Base-by-base conservation (phyloP, 2,329 filamentous ascomycete species). In the Lachnellula arida region DNA sequence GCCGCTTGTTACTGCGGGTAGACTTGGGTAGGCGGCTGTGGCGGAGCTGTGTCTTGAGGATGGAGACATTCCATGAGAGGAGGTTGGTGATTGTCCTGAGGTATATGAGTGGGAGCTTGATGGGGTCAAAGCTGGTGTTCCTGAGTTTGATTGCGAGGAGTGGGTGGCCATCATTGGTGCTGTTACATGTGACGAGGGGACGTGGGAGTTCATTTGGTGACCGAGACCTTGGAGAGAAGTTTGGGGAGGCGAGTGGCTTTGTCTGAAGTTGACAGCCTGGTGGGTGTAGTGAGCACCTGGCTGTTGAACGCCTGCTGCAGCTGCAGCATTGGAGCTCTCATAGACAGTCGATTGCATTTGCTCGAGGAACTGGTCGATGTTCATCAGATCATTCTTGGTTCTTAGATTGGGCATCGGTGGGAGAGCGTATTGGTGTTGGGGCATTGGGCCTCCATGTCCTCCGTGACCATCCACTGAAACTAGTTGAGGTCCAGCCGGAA, bases 341-440 rank as follows among this genome's bases (percentile, higher is more conserved):
- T 97, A 97, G 49, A 97, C 91, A 46, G 93, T 97, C 62, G 88
- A 86, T 74, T 97, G 92, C 80, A 97, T 93, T 74, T 97, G 91
- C 74, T 96, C 91, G 54, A 99, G 82, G 72, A 97, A 89, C 69
- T 91, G 88, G 72, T 97, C 94, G 68, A 97, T 92, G 71, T 96
- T 91, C 71, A 96, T 78, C 44, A 99, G 79, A 71, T 99, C 94
- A 71, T 85, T 91, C 81, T 97, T 96, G 49, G 92, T 97, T 68
- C 93, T 86, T 54, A 95, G 81, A 67, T 91, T 95, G 48, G 86
- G 85, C 78, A 96, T 91, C 53, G 94, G 89, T 49, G 93, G 90
- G 57, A 97, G 80, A 60, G 91, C 90, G 75, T 97, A 96, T 68
- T 81, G 79, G 51, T 92, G 89, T 71, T 90, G 85, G 4, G 87